Evolutionary conservation across 495 filamentous ascomycete genomes (phyloP).

Genomic region (Schizothecium vesticola): DNA sequence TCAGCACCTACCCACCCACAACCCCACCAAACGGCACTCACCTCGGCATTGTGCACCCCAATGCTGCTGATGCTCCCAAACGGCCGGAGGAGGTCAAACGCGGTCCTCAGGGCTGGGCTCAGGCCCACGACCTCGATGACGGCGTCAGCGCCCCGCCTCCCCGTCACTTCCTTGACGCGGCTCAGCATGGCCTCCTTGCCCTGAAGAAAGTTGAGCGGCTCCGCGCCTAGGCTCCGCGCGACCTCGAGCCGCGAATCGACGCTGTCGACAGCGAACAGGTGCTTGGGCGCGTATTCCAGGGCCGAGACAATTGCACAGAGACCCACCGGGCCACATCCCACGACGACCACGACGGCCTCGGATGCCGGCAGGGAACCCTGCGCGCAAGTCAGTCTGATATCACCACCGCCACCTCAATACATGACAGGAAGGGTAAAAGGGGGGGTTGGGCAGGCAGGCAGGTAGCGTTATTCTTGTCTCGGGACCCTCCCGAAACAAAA

Average conservation of each 20-base stretch:
- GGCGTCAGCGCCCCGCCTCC: slow-evolving; percentile 82
- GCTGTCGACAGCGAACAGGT: slow-evolving; percentile 81
- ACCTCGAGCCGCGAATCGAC: slow-evolving; percentile 71
- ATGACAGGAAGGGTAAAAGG: not conserved
- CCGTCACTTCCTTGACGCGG: slow-evolving; percentile 70
- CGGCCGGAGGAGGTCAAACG: slow-evolving; percentile 79
- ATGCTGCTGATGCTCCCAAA: slow-evolving; percentile 85
- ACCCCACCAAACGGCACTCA: slow-evolving; percentile 26
- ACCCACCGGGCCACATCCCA: slow-evolving; percentile 87
- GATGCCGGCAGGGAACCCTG: slow-evolving; percentile 49
- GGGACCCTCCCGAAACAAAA: not conserved
- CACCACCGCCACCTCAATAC: not conserved
- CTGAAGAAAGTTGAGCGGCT: slow-evolving; percentile 74
- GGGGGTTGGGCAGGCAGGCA: not conserved
- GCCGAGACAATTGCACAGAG: slow-evolving; percentile 84
- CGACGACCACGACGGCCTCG: slow-evolving; percentile 69
- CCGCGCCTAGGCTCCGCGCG: slow-evolving; percentile 73
- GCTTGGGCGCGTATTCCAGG: slow-evolving; percentile 70
- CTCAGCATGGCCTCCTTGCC: slow-evolving; percentile 61
- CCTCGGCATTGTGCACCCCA: slow-evolving; percentile 88
- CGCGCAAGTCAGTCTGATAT: not conserved
- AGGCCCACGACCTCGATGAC: slow-evolving; percentile 90
- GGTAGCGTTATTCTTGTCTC: not conserved
- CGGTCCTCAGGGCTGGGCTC: slow-evolving; percentile 74
- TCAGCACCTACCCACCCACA: slow-evolving; percentile 12